phyloP scores from a whole-genome alignment of 192 early-diverging fungal genomes.

The Spinellus fusiger region DNA sequence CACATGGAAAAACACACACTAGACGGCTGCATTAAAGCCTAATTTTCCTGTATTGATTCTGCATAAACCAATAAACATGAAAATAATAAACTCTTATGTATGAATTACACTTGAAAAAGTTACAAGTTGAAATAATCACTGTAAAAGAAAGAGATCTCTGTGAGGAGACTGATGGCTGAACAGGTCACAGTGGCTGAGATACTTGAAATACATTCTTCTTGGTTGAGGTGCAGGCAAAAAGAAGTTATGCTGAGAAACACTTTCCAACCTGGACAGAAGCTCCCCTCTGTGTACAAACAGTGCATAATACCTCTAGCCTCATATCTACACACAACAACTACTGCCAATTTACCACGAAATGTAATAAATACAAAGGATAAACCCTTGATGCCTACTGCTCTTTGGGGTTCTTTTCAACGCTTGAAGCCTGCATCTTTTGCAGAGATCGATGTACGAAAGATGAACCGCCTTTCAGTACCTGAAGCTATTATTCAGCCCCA shows the following conservation, averaged over 20 bases:
- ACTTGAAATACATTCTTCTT: background rate
- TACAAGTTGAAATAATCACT: too few relatives aligned
- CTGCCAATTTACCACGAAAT: background rate
- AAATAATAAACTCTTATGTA: too few relatives aligned
- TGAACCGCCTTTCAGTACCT: slow-evolving; percentile 30
- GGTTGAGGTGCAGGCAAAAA: background rate
- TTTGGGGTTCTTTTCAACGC: slow-evolving; percentile 17
- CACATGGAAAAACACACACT: slow-evolving; percentile 15
- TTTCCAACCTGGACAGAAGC: background rate
- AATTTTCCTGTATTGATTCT: too few relatives aligned
- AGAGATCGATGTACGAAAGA: slow-evolving; percentile 7
- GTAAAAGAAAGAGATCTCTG: background rate
- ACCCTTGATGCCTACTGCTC: background rate
- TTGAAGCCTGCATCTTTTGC: slow-evolving; percentile 15
- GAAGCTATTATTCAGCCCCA: slow-evolving; percentile 43
- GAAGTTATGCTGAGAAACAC: background rate
- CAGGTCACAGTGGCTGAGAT: background rate
- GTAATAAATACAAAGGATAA: background rate
- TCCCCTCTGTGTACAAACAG: background rate
- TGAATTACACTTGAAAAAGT: too few relatives aligned
- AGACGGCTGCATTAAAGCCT: background rate
- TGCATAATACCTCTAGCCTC: background rate
- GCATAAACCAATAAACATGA: too few relatives aligned
- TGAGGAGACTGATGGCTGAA: too few relatives aligned
- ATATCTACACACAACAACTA: background rate